These are phyloP conservation scores for Ceratocystis variospora DNA, from an alignment of 2,329 filamentous ascomycete species.

Conservation along the genomic window DNA sequence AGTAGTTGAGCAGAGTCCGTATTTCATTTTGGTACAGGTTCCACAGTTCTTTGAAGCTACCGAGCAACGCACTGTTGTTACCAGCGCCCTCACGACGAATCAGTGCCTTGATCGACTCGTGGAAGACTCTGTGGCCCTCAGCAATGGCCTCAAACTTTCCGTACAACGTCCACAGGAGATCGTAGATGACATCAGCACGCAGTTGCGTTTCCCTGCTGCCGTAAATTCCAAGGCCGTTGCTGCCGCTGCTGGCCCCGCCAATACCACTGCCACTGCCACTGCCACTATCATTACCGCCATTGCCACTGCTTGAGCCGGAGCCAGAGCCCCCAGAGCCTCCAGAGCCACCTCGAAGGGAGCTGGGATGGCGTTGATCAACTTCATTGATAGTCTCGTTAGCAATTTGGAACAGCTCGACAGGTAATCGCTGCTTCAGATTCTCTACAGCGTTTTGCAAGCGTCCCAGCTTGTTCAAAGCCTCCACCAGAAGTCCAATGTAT, in stretches of 20 bases:
- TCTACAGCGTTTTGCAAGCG: slow-evolving; percentile 76
- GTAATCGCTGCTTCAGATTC: slow-evolving; percentile 79
- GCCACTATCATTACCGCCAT: slow-evolving; percentile 46
- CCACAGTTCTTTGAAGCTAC: slow-evolving; percentile 94
- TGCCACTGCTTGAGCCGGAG: slow-evolving; percentile 26
- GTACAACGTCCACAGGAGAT: slow-evolving; percentile 82
- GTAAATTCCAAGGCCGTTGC: slow-evolving; percentile 47
- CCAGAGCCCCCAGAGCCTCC: slow-evolving; percentile 20
- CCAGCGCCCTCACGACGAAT: slow-evolving; percentile 63
- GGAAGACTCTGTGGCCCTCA: slow-evolving; percentile 84
- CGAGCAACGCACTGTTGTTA: slow-evolving; percentile 53
- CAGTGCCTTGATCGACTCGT: slow-evolving; percentile 81
- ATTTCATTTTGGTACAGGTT: slow-evolving; percentile 98
- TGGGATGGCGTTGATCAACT: slow-evolving; percentile 85
- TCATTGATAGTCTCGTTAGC: slow-evolving; percentile 93
- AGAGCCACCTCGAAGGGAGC: slow-evolving; percentile 49
- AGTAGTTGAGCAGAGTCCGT: slow-evolving; percentile 82
- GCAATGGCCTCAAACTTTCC: slow-evolving; percentile 96
- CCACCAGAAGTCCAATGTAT: slow-evolving; percentile 76
- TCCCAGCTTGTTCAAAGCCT: slow-evolving; percentile 79
- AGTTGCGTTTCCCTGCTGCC: slow-evolving; percentile 59
- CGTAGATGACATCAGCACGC: slow-evolving; percentile 73
- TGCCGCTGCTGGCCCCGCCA: slow-evolving; percentile 26
- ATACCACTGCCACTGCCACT: slow-evolving; percentile 37
- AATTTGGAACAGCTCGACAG: slow-evolving; percentile 83